Evolutionary conservation across 306 rosid genomes (phyloP), one percentile per base, ranked within the genome.

Genomic region (Hippophae rhamnoides): DNA sequence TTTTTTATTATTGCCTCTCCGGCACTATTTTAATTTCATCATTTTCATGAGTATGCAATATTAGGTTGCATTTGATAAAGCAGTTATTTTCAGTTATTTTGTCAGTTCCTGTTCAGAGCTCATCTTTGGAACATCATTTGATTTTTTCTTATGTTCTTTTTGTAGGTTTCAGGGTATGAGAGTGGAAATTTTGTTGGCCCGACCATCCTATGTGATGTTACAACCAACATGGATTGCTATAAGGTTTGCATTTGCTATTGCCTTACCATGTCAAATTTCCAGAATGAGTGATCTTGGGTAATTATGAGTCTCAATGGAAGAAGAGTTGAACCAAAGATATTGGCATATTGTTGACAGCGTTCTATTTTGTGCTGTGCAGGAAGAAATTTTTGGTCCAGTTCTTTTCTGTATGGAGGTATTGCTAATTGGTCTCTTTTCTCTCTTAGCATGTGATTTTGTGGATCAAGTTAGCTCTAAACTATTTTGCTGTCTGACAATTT

Each of bases 331-430:
- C 52, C 44, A 57, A 63, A 71, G 69, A 67, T 52, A 52, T 63
- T 69, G 64, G 50, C 59, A 64, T 65, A 61, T 64, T 69, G 48
- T 74, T 84, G 70, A 72, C 58, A n/a, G 49, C 72, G 59, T 50
- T 66, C 52, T 56, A 54, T 75, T 54, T 70, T 75, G 61, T 69
- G 11, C 49, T 72, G 58, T 45, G 62, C 94, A 85, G 89, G 94
- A 85, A 68, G 94, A 85, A 74, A 78, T 66, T 63, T 82, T 70
- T 66, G 89, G 89, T 73, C 89, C 94, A 31, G 81, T 80, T 71
- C 81, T 85, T 44, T 79, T 82, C 50, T 80, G 84, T 67, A 71
- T 85, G 86, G 82, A 85, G 94, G 94, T 85, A 66, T 58, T 70
- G 49, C 41, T 44, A 47, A 5, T 27, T 74, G 58, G 40, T 54